Percentiles rank a stretch among this genome's conserved stretches.
Conservation (phyloP, 2,329 filamentous ascomycete genomes). For the Aspergillus hortae region DNA sequence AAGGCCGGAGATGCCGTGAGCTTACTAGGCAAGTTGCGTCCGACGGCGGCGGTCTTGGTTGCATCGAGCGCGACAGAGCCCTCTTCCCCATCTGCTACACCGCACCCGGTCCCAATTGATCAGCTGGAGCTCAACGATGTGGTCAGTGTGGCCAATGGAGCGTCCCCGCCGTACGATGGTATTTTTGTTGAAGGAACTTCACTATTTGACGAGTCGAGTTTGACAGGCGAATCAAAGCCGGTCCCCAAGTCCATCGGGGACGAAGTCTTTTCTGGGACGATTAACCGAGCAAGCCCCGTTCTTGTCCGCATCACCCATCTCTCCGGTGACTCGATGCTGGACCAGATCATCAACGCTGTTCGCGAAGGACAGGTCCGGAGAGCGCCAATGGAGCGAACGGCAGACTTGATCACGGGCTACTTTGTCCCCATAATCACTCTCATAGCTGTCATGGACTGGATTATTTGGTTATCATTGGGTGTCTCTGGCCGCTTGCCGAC, state of each 20-base stretch:
- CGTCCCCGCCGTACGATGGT: conserved; percentile 82
- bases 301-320: conserved; percentile 41
- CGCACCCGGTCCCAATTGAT: neutral
- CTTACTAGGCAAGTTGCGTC: conserved; percentile 71
- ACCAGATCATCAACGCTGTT: conserved; percentile 48
- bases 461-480: conserved; percentile 47
- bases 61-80: neutral
- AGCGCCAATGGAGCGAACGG: conserved; percentile 46
- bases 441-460: conserved; percentile 45
- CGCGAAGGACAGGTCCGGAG: conserved; percentile 49
- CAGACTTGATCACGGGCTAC: conserved; percentile 47
- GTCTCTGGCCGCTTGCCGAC: conserved; percentile 40
- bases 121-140: conserved; percentile 46
- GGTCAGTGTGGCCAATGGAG: conserved; percentile 72
- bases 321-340: conserved; percentile 49
- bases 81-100: too few relatives aligned
- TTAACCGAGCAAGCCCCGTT: conserved; percentile 46
- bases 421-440: conserved; percentile 49
- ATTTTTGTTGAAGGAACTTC: conserved; percentile 56
- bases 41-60: conserved; percentile 70
- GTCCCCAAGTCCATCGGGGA: conserved; percentile 42
- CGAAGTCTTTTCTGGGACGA: conserved; percentile 44
- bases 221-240: conserved; percentile 60
- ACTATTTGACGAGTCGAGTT: conserved; percentile 81
- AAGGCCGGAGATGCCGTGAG: conserved; percentile 84